A percentile compares a stretch with the other conserved stretches of the same genome.
phyloP scores from a whole-genome alignment of 169 alveolate genomes.

The Babesia gibsoni region DNA sequence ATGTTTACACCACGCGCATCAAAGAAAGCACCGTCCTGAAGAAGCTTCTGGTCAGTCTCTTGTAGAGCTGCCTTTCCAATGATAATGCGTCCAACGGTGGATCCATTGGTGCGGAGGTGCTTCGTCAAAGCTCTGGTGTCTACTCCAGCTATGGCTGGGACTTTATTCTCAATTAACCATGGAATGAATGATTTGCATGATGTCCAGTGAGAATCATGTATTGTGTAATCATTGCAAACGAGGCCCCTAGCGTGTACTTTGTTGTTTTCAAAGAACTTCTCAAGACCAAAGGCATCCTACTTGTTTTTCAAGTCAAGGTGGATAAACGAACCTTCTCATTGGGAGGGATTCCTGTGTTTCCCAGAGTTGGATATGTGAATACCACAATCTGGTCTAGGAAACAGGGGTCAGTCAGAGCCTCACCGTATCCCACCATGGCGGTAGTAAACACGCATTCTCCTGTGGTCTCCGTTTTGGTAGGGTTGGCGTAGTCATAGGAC shows the following conservation, averaged over 20 bases:
- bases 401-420: conserved; percentile 85
- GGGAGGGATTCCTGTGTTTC: conserved; percentile 85
- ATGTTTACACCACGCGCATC: conserved; percentile 38
- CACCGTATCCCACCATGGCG: conserved; percentile 87
- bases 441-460: conserved; percentile 88
- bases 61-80: conserved; percentile 43
- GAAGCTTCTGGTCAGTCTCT: conserved; percentile 40
- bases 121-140: conserved; percentile 86
- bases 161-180: conserved; percentile 65
- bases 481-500: conserved; percentile 5
- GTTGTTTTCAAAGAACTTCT: conserved; percentile 73
- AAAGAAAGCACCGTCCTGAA: conserved; percentile 20
- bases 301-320: not conserved
- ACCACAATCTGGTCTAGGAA: conserved; percentile 83
- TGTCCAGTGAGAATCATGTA: conserved; percentile 67
- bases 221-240: conserved; percentile 80
- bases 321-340: conserved; percentile 62
- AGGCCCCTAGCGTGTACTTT: conserved; percentile 73
- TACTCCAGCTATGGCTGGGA: conserved; percentile 76
- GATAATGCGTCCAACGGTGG: conserved; percentile 76
- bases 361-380: conserved; percentile 81
- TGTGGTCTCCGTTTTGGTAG: conserved; percentile 14
- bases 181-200: conserved; percentile 55
- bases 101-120: conserved; percentile 75
- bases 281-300: conserved; percentile 74